Evolutionary conservation across 768 basidiomycete genomes (phyloP), one percentile per base, ranked within the genome.

Genomic region (Boletus subcaerulescens): DNA sequence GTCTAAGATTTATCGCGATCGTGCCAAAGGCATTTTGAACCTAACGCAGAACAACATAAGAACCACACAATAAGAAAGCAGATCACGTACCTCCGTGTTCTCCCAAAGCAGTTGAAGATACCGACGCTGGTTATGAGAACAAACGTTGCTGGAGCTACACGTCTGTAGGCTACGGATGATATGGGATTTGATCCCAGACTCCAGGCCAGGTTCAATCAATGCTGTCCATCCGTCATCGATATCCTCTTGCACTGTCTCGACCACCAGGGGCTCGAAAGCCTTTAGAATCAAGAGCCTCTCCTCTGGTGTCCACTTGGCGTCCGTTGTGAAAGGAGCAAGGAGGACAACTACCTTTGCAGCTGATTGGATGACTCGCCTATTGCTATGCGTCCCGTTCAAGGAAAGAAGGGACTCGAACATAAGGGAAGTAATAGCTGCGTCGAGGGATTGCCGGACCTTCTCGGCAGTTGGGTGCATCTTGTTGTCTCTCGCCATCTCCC

Each of bases 281-380:
- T 79, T 75, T 43, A 90, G 64, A 10, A 97, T 79, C 12, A 85
- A 58, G 1, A 84, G 77, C 61, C 83, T 82, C 62, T 95, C 91
- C 10, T 80, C 69, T 0, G 74, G 59, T 1, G 78, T 82, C 87
- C 89, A 89, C 17, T 70, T 59, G 40, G 60, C 22, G 6, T 71
- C 66, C 26, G 74, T 66, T 18, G 78, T 55, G 57, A 82, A 60
- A 17, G 79, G 69, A 33, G 73, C 60, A 15, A 78, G 66, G 45
- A 84, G 67, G 9, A 78, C 45, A 5, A 83, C 57, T 2, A 84
- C 64, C 60, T 82, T 83, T 58, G 81, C 81, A 0, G 89, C 85
- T 0, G 74, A 73, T 59, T 87, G 84, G 4, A 93, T 63, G n/a
- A 85, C 80, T 5, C 81, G 78, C 45, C 79, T 71, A 59, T 86